Percentiles rank a stretch among this genome's conserved stretches.
These are phyloP conservation scores for Setaria viridis DNA, from an alignment of 202 grass and related monocot species.

Conservation along the genomic window DNA sequence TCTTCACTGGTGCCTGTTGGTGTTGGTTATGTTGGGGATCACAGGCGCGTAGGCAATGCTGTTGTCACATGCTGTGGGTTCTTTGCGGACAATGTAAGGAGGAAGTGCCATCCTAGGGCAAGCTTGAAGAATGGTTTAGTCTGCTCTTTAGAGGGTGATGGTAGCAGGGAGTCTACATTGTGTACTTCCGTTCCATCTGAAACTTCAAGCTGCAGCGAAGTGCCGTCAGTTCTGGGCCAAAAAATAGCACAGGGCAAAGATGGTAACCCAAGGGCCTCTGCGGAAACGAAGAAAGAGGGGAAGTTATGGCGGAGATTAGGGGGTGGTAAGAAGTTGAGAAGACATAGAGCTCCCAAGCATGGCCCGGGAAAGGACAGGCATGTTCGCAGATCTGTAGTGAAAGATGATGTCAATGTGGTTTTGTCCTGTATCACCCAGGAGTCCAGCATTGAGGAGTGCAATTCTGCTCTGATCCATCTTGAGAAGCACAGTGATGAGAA, in stretches of 20 bases:
- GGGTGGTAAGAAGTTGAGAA: constrained; percentile 50
- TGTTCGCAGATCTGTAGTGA: constrained; percentile 30
- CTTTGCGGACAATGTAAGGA: constrained; percentile 30
- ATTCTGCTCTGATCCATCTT: constrained; percentile 65
- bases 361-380: constrained; percentile 29
- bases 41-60: constrained; percentile 7
- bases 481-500: constrained; percentile 73
- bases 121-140: constrained; percentile 42
- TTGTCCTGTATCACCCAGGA: constrained; percentile 47
- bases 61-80: constrained; percentile 11
- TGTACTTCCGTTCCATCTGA: constrained; percentile 46
- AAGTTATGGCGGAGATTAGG: constrained; percentile 52
- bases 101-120: constrained; percentile 16
- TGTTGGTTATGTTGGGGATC: constrained; percentile 26
- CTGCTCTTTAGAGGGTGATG: constrained; percentile 24
- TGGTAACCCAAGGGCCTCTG: not conserved
- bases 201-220: constrained; percentile 14
- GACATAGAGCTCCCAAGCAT: constrained; percentile 31
- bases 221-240: not conserved
- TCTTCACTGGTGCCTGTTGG: constrained; percentile 39
- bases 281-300: constrained; percentile 31
- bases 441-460: constrained; percentile 74
- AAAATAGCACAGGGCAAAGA: constrained; percentile 9
- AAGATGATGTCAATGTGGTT: constrained; percentile 32
- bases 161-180: constrained; percentile 22